A percentile compares a stretch with the other conserved stretches of the same genome.
Conservation (phyloP, 2,329 filamentous ascomycete species). For the Ophiostoma angusticollis region DNA sequence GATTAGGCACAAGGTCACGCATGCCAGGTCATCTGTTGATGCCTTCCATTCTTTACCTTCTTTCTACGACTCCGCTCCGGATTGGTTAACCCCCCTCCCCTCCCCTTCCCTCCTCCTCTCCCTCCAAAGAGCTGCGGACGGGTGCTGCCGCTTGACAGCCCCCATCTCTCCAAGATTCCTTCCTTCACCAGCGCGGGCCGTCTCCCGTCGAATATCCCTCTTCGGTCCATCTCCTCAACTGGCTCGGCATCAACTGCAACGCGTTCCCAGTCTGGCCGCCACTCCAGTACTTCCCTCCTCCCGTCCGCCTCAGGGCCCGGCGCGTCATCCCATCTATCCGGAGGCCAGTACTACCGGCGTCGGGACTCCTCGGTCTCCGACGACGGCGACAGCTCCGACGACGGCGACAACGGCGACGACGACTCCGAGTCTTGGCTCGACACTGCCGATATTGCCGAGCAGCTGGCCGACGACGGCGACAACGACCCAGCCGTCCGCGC, state of each 20-base stretch:
- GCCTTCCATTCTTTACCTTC: constrained; percentile 4
- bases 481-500: constrained; percentile 48
- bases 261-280: constrained; percentile 11
- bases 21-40: constrained; percentile 7
- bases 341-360: constrained; percentile 19
- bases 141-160: constrained; percentile 70
- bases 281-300: constrained; percentile 35
- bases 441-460: constrained; percentile 88
- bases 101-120: background rate
- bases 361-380: constrained; percentile 19
- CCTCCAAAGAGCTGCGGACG: constrained; percentile 29
- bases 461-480: constrained; percentile 69
- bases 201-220: constrained; percentile 73
- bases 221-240: constrained; percentile 50
- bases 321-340: constrained; percentile 10
- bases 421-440: constrained; percentile 64
- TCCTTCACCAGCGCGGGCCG: constrained; percentile 47
- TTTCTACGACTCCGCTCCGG: constrained; percentile 3
- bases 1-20: constrained; percentile 5
- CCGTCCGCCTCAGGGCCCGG: constrained; percentile 20
- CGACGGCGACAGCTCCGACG: constrained; percentile 22
- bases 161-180: constrained; percentile 73
- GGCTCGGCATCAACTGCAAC: constrained; percentile 21
- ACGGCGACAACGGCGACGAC: constrained; percentile 32
- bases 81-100: background rate